Conservation (phyloP, 306 rosid species). For the Glycyrrhiza uralensis region DNA sequence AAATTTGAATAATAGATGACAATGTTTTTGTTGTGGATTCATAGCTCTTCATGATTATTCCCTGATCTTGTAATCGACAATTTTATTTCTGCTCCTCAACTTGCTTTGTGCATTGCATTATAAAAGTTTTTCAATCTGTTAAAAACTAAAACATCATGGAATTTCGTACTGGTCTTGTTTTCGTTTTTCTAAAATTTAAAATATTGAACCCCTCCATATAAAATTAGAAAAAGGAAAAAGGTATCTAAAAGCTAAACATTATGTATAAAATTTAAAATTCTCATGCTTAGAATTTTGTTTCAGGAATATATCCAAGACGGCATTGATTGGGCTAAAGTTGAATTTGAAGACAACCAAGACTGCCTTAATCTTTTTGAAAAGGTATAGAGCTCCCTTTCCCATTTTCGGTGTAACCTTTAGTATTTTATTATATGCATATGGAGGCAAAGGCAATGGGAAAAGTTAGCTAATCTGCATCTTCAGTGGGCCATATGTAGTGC, state of each 20-base stretch:
- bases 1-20: too few relatives aligned
- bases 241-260: background rate
- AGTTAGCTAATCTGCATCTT: background rate
- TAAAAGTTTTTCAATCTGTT: background rate
- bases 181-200: background rate
- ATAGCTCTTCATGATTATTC: background rate
- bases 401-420: background rate
- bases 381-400: conserved; percentile 41
- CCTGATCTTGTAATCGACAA: background rate
- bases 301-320: conserved; percentile 99
- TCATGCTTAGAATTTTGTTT: conserved; percentile 21
- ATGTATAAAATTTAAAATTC: background rate
- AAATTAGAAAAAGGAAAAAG: background rate
- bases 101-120: conserved; percentile 4
- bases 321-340: conserved; percentile 97
- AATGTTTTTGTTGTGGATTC: background rate
- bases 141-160: background rate
- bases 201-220: background rate
- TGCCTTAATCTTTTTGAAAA: conserved; percentile 96
- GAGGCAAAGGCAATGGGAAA: background rate
- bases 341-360: conserved; percentile 96
- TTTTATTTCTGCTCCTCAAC: conserved; percentile 9
- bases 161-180: background rate
- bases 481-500: background rate
- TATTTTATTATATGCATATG: background rate